Conservation (phyloP, 495 filamentous ascomycete species). For the Penicillium dipodomyicola region DNA sequence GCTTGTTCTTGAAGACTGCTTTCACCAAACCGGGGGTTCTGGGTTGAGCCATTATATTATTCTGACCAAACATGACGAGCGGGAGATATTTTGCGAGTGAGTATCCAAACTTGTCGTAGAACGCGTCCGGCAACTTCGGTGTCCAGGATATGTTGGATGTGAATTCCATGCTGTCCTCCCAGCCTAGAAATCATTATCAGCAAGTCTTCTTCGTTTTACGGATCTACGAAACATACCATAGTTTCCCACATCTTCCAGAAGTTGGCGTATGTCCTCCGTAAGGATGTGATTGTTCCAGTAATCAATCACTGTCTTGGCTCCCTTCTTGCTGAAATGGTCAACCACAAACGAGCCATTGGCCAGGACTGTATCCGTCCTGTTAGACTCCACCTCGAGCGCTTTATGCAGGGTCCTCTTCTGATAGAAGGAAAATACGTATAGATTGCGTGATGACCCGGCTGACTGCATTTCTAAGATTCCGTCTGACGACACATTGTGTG, state of each 20-base stretch:
- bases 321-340: constrained; percentile 32
- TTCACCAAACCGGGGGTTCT: constrained; percentile 14
- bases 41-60: neutral
- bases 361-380: constrained; percentile 3
- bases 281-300: constrained; percentile 34
- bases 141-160: constrained; percentile 21
- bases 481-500: too few relatives aligned
- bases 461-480: too few relatives aligned
- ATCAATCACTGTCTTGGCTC: constrained; percentile 25
- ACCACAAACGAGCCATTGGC: constrained; percentile 33
- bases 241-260: constrained; percentile 31
- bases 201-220: too few relatives aligned
- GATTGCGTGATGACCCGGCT: too few relatives aligned
- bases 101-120: constrained; percentile 20
- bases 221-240: constrained; percentile 12
- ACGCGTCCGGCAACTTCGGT: constrained; percentile 19
- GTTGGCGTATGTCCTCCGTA: constrained; percentile 20
- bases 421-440: neutral
- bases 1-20: constrained; percentile 20
- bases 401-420: neutral
- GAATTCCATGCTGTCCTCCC: constrained; percentile 30
- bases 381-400: neutral
- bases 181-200: neutral
- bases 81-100: constrained; percentile 14
- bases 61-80: neutral